Evolutionary conservation across 345 rosid species (phyloP).

Genomic region (Alliaria petiolata): DNA sequence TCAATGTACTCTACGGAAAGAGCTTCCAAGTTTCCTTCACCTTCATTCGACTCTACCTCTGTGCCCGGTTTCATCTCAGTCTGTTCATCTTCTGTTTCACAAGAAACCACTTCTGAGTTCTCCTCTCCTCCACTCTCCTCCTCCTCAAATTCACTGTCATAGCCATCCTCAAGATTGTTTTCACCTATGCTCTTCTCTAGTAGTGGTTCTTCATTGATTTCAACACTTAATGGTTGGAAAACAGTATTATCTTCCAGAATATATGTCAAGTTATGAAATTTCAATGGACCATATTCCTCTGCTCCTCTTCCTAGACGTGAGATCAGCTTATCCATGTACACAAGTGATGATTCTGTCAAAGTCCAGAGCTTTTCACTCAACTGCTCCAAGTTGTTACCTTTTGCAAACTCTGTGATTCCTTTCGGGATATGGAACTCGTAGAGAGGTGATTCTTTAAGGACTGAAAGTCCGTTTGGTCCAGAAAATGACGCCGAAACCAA

Average conservation of each 20-base stretch:
- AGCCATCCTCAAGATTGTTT: conserved; percentile 6
- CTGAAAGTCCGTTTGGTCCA: conserved; percentile 7
- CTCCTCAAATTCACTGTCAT: not conserved
- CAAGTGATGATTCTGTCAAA: conserved; percentile 34
- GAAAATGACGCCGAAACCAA: conserved; percentile 37
- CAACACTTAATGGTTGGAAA: conserved; percentile 19
- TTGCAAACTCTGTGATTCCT: conserved; percentile 37
- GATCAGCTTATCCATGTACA: conserved; percentile 35
- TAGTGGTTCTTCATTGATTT: conserved; percentile 1
- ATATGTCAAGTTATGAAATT: conserved; percentile 54
- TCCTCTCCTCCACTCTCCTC: not conserved
- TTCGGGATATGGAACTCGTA: conserved; percentile 36
- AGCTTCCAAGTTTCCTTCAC: conserved; percentile 1
- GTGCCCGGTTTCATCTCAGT: conserved; percentile 5
- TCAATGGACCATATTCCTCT: conserved; percentile 28
- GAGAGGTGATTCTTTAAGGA: conserved; percentile 19
- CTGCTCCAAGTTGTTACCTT: conserved; percentile 29
- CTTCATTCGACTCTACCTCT: not conserved
- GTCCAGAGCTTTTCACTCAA: conserved; percentile 36
- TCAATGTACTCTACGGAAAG: not conserved
- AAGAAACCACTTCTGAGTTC: not conserved
- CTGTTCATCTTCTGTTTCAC: conserved; percentile 12
- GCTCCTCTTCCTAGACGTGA: conserved; percentile 20
- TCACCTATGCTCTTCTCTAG: not conserved
- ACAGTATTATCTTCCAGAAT: conserved; percentile 34